Percentiles rank a stretch among this genome's conserved stretches.
These are phyloP conservation scores for Huntiella omanensis DNA, from an alignment of 2,329 filamentous ascomycete species.

Conservation along the genomic window DNA sequence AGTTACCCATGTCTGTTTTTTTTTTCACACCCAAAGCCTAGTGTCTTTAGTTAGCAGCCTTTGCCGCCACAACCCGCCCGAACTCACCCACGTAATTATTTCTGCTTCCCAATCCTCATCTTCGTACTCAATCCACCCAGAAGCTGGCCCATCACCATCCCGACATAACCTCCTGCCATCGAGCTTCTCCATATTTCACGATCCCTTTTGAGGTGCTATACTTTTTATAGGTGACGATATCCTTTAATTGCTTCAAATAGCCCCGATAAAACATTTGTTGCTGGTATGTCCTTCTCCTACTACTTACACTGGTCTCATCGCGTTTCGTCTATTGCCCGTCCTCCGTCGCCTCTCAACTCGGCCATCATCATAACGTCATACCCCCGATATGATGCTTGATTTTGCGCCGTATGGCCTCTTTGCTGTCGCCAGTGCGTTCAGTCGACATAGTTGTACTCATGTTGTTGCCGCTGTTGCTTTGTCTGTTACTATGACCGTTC, in stretches of 20 bases:
- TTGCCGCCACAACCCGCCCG: background rate
- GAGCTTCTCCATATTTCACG: constrained; percentile 3
- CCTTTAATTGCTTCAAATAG: no score
- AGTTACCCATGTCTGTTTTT: no score
- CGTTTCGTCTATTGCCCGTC: constrained; percentile 9
- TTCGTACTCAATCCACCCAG: constrained; percentile 9
- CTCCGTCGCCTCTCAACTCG: constrained; percentile 3
- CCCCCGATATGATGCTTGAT: background rate
- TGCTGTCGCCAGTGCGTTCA: no score
- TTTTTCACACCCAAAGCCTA: no score
- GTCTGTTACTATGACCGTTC: no score
- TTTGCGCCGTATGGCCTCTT: no score
- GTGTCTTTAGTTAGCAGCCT: no score
- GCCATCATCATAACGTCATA: constrained; percentile 8
- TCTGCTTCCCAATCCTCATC: constrained; percentile 11
- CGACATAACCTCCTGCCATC: constrained; percentile 6
- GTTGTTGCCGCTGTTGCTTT: no score
- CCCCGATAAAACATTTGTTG: background rate
- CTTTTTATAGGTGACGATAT: background rate
- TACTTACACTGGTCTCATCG: constrained; percentile 5
- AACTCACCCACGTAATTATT: constrained; percentile 6
- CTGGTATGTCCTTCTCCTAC: background rate
- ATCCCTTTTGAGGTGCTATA: constrained; percentile 3
- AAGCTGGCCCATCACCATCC: constrained; percentile 9
- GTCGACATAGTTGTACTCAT: no score